Evolutionary conservation across 2,329 filamentous ascomycete species (phyloP), one percentile per base, ranked within the genome.

Genomic region (Chlorencoelia australis): DNA sequence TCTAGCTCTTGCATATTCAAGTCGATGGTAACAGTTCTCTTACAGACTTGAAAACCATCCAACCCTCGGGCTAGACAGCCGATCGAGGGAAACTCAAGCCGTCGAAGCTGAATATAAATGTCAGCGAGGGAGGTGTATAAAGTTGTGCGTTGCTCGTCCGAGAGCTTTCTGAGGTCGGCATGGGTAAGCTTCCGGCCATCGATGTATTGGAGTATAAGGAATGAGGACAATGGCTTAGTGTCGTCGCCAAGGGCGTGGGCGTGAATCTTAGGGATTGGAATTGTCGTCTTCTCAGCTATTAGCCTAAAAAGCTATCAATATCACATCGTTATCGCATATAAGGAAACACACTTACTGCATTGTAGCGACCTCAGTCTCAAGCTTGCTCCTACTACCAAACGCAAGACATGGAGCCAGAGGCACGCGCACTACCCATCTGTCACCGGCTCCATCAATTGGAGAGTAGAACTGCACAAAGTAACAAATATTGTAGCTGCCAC

Each of bases 1-100:
- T 50, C 44, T 11, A 53, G 38, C 37, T 50, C 48, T 36, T 55
- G 49, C 27, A 39, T 33, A 39, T 56, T 55, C 15, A 51, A 42
- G 33, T 50, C 45, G 14, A 45, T 39, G 17, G 41, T 33, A 15
- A 29, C 30, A 30, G 22, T 40, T 30, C 17, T 37, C 30, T 37
- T 40, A 16, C 37, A 39, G 14, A 48, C 44, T 18, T 33, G 13
- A 31, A 38, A 30, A 15, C 37, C 37, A 26, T 43, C 39, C 19
- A 24, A 25, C 17, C 32, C 25, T 17, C 14, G 21, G 15, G 28
- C 29, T 19, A 46, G 27, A 40, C 42, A 40, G 9, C 44, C 38
- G 19, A 43, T 39, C 18, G 37, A 43, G 16, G 46, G 40, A 34
- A 49, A 43, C 32, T 47, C 42, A 30, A 49, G 38, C 22, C 39